A percentile compares a stretch with the other conserved stretches of the same genome.
Evolutionary conservation across 2,329 filamentous ascomycete genomes (phyloP).

Genomic region (Periconia sp.): DNA sequence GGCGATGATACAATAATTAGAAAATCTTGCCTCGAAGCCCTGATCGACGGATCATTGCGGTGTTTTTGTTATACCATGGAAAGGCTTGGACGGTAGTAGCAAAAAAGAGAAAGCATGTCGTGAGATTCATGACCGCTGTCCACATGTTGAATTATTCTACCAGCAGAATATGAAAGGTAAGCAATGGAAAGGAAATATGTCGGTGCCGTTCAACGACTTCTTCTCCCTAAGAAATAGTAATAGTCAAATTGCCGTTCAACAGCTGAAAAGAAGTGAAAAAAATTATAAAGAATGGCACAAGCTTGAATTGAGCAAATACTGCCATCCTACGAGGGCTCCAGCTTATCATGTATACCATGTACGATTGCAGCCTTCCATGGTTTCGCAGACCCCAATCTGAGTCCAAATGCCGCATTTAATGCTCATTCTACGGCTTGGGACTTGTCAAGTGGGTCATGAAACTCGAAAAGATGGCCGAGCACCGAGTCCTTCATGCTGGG

Average conservation of each 20-base stretch:
- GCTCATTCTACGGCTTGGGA: not conserved
- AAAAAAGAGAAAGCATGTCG: slow-evolving; percentile 15
- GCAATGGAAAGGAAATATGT: slow-evolving; percentile 1
- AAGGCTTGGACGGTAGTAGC: slow-evolving; percentile 20
- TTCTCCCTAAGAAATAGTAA: slow-evolving; percentile 9
- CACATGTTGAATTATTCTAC: too few relatives aligned
- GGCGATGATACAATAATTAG: too few relatives aligned
- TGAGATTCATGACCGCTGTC: slow-evolving; percentile 6
- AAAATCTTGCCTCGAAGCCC: slow-evolving; percentile 6
- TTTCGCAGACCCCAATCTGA: not conserved
- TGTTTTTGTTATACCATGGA: too few relatives aligned
- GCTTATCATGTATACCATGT: slow-evolving; percentile 1
- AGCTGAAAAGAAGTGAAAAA: slow-evolving; percentile 13
- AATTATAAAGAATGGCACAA: slow-evolving; percentile 25
- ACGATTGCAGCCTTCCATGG: not conserved
- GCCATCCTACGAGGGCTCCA: slow-evolving; percentile 1
- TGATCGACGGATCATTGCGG: not conserved
- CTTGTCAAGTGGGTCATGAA: not conserved
- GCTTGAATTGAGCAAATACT: slow-evolving; percentile 10
- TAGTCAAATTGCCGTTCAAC: slow-evolving; percentile 31
- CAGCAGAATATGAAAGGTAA: too few relatives aligned
- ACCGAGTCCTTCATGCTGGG: not conserved
- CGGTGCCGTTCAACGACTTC: slow-evolving; percentile 35
- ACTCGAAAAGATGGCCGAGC: not conserved
- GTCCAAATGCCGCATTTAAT: not conserved